Base-by-base conservation (phyloP, 2,329 filamentous ascomycete genomes). In the Hypoxylon sp. region DNA sequence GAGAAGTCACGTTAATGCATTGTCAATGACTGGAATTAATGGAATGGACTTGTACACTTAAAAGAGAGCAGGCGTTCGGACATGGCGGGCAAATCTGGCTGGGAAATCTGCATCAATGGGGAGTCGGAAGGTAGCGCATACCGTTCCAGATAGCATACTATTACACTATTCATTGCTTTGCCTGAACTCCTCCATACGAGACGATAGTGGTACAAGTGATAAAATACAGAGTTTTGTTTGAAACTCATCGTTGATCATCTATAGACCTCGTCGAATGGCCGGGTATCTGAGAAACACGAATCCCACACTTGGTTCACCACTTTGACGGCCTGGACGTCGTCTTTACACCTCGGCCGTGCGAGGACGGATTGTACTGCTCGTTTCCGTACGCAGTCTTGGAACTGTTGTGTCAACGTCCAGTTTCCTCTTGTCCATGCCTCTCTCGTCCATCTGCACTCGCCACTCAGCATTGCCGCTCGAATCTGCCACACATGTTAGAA, bases 231-330 rank as follows among this genome's bases (percentile, higher is more conserved):
- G 27, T 6, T 3, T 56, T 16, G 8, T 53, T 61, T 21, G 14
- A 54, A 34, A n/a, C 7, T 19, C 45, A 14, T 37, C 48, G 23
- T 39, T 12, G 2, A 32, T 82, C 78, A 95, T 78, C 93, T 90
- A 79, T 97, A 99, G 56, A 99, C 94, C 78, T 98, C 95, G 78
- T 98, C 94, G 80, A 99, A 99, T 1, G 96, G 96, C 75, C 96
- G 85, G 3, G 95, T 98, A 80, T 99, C 96, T 54, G 88, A 83
- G 78, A 97, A 99, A 79, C 96, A 99, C 74, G 94, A 97, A 72
- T 97, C 94, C 93, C 95, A 99, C n/a, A 99, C 96, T 79, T 97
- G 91, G 79, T 98, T 96, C 62, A 99, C 93, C 25, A 96, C 90
- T 81, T 91, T 93, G 54, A 88, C 87, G 3, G 96, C 96, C 71